Base-by-base conservation (phyloP, 2,329 filamentous ascomycete genomes). In the Cladosporium colombiae region DNA sequence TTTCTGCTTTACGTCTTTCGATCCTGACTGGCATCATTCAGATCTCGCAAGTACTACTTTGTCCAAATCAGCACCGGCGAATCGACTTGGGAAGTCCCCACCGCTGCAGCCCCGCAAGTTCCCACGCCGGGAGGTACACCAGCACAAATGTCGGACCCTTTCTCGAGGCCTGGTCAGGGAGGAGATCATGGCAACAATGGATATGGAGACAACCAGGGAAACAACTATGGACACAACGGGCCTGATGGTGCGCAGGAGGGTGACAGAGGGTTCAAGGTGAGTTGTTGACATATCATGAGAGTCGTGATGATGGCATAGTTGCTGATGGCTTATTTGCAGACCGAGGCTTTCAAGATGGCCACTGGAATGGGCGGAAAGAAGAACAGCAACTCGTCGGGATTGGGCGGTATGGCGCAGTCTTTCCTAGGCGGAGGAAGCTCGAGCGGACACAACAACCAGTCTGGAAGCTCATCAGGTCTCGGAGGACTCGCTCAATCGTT, bases 11-110 rank as follows among this genome's bases (percentile, higher is more conserved):
- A 16, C 3, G 31, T 21, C 29, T 7, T 44, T 21, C 18, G 31
- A 61, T 23, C 65, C 66, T 71, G 65, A 71, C 67, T 27, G 25
- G n/a, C 31, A 14, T 21, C 27, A 16, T 16, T 5, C 67, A 60
- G 77, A 74, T 78, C 76, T 27, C 70, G 77, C 65, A 79, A 79
- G 65, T 80, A 80, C 68, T 80, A 80, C 72, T 80, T 72, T 68
- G 78, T 80, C 16, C 77, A 79, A 68, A 79, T 79, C 50, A 77
- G 74, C 68, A 80, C 78, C 61, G 77, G 78, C 65, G 75, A 77
- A 65, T 78, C 76, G 40, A 79, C 77, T 23, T 80, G 78, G 78
- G 77, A 79, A 52, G 72, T 74, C 31, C 78, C 78, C 14, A 79
- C 77, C 14, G 72, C 71, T 68, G 74, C 76, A 46, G 77, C 78